Evolutionary conservation across 1,139 yeast genomes (phyloP), one percentile per base, ranked within the genome.

Genomic region (Pichia sp.): DNA sequence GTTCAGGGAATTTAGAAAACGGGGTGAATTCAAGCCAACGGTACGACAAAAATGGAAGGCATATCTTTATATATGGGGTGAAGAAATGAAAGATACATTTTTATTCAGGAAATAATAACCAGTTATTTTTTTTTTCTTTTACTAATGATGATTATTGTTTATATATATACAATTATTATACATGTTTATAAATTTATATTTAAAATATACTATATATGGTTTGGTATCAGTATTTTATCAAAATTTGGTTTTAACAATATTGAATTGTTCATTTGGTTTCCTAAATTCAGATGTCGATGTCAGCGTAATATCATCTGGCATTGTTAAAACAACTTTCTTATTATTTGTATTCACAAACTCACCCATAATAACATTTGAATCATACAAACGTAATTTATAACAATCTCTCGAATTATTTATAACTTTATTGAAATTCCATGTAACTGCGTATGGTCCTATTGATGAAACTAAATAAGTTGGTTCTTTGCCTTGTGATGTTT

Each of bases 401-500:
- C 68, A 63, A 24, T 43, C 35, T 29, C 28, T 42, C 22, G 32
- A 30, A 37, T 51, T 51, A 9, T 29, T 29, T 42, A 82, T 61
- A 10, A 82, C 69, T 57, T 78, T 77, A 53, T 69, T 71, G 56
- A 89, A 61, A n/a, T 83, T 78, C 96, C 96, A 87, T 2, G 85
- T 73, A 30, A 89, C 74, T 29, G 87, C 82, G 62, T 78, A 89
- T 12, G 89, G 89, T 1, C 96, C 96, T 2, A 82, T 70, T 10
- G 92, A 80, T 2, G 95, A 76, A 27, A 87, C 79, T 46, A 87
- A 83, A 2, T 81, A 71, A 31, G 84, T 80, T 56, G 87, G 95
- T 26, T 45, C 47, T 50, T 73, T 76, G 11, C 50, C 53, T 51
- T 73, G 76, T 31, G 76, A 61, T 42, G 48, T 37, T 39, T 51